phyloP scores from a whole-genome alignment of 2,329 filamentous ascomycete genomes.

The Ascochyta clinopodiicola region DNA sequence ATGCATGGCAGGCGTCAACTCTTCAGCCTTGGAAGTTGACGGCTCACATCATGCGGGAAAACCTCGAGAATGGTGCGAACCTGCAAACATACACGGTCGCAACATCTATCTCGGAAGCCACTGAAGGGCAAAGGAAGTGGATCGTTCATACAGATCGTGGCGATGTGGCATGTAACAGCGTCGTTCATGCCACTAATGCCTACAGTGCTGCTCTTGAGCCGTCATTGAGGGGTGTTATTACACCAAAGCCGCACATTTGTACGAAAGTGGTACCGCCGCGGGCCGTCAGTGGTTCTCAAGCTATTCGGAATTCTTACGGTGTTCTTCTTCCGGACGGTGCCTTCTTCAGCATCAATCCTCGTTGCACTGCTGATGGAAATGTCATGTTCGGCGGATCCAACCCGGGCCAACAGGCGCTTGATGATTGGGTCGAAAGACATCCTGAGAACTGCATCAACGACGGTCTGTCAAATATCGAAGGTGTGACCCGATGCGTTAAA shows the following conservation, averaged over 20 bases:
- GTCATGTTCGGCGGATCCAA: conserved; percentile 45
- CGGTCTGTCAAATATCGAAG: conserved; percentile 31
- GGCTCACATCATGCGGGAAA: conserved; percentile 34
- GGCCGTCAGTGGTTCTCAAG: conserved; percentile 24
- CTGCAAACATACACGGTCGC: conserved; percentile 34
- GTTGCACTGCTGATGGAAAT: conserved; percentile 37
- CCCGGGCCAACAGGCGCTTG: conserved; percentile 39
- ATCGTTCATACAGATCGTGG: conserved; percentile 28
- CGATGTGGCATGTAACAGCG: conserved; percentile 23
- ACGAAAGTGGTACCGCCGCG: conserved; percentile 32
- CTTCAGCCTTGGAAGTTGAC: conserved; percentile 39
- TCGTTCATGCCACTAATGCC: conserved; percentile 36
- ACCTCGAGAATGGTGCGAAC: conserved; percentile 27
- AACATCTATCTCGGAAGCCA: conserved; percentile 10
- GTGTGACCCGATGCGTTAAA: conserved; percentile 34
- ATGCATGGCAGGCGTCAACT: conserved; percentile 35
- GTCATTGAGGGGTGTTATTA: conserved; percentile 28
- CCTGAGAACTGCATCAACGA: conserved; percentile 41
- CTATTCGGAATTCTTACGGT: conserved; percentile 42
- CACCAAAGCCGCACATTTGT: conserved; percentile 40
- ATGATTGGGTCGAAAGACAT: conserved; percentile 38
- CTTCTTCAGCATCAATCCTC: conserved; percentile 44
- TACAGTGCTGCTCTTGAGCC: conserved; percentile 36
- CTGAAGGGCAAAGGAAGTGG: conserved; percentile 21
- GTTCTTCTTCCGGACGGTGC: conserved; percentile 39